These are phyloP conservation scores for Amanita brunnescens DNA, from an alignment of 768 basidiomycete genomes.

Conservation along the genomic window DNA sequence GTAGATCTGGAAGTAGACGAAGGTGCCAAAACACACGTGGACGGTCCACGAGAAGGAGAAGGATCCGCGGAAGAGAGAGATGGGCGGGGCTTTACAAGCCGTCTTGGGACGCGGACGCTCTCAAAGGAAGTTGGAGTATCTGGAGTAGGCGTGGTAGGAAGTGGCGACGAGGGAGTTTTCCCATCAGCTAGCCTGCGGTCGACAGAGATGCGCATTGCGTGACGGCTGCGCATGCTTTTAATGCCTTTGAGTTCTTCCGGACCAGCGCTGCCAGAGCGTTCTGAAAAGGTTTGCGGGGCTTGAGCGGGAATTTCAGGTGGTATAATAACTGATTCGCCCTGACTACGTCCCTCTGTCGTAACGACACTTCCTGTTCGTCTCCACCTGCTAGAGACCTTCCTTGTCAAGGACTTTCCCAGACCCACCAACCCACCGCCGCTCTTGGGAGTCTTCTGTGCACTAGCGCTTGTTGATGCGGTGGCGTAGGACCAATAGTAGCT, in stretches of 20 bases:
- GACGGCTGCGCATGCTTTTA: neutral
- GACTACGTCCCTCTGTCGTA: neutral
- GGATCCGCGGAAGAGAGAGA: neutral
- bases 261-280: neutral
- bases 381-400: slow-evolving; percentile 2
- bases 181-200: neutral
- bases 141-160: neutral
- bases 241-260: neutral
- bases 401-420: slow-evolving; percentile 3
- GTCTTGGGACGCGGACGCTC: neutral
- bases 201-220: slow-evolving; percentile 1
- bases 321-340: neutral
- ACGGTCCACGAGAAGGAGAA: neutral
- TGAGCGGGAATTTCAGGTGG: neutral
- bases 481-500: slow-evolving; percentile 1
- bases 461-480: neutral
- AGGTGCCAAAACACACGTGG: neutral
- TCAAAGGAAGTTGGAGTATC: slow-evolving; percentile 1
- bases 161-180: neutral
- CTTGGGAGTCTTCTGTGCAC: neutral
- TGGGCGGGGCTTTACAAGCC: neutral
- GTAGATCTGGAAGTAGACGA: neutral
- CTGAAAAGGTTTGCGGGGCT: neutral
- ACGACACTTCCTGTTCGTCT: neutral
- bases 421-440: neutral